Conservation (phyloP, 2,329 filamentous ascomycete species). For the Thelonectria rubi region DNA sequence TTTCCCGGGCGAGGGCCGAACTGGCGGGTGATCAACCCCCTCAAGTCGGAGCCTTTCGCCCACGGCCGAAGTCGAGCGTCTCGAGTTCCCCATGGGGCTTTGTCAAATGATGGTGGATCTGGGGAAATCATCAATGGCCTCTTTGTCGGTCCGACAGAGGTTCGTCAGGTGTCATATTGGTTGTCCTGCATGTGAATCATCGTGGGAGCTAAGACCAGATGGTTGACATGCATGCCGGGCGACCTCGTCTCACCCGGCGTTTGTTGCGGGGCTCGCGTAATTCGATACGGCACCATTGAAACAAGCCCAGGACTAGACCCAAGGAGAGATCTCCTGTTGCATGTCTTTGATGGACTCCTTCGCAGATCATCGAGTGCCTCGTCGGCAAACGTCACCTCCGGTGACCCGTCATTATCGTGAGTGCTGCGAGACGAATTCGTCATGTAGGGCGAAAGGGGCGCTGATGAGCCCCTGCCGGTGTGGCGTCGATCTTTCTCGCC, state of each 20-base stretch:
- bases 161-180: no score
- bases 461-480: not conserved
- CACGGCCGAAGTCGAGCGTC: not conserved
- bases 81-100: constrained; percentile 1
- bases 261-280: not conserved
- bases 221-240: not conserved
- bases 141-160: constrained; percentile 6
- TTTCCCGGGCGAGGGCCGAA: not conserved
- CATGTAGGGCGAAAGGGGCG: not conserved
- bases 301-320: not conserved
- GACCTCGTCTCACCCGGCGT: not conserved
- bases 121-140: not conserved
- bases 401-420: not conserved
- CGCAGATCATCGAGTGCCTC: not conserved
- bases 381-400: no score
- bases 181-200: not conserved
- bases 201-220: not conserved
- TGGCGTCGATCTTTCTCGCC: not conserved
- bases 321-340: not conserved
- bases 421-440: not conserved
- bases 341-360: not conserved
- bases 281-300: not conserved
- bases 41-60: not conserved
- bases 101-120: constrained; percentile 2
- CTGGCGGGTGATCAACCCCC: not conserved